A percentile compares a stretch with the other conserved stretches of the same genome.
These are phyloP conservation scores for Suillus alpinus DNA, from an alignment of 768 basidiomycete genomes.

Conservation along the genomic window DNA sequence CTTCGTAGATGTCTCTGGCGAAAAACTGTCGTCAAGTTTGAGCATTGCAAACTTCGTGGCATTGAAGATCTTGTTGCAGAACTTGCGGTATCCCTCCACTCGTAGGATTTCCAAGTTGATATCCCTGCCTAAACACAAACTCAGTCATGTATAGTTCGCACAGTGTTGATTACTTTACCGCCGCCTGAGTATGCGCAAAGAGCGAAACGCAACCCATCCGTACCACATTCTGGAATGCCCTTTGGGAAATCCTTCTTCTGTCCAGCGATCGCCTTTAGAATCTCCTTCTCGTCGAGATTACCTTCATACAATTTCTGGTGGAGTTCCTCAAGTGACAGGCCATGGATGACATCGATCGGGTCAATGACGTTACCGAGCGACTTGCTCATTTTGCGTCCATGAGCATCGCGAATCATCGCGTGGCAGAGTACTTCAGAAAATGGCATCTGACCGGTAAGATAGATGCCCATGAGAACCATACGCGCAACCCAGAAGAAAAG, in stretches of 20 bases:
- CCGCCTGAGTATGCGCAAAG: conserved; percentile 92
- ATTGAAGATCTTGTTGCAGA: conserved; percentile 99
- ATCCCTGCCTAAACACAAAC: conserved; percentile 67
- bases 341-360: conserved; percentile 92
- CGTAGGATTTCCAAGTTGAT: conserved; percentile 95
- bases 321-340: conserved; percentile 71
- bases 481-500: conserved; percentile 99
- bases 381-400: conserved; percentile 99
- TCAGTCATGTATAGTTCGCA: neutral
- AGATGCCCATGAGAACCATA: conserved; percentile 91
- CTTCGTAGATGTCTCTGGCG: conserved; percentile 67
- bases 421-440: conserved; percentile 97
- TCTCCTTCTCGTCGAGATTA: conserved; percentile 92
- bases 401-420: conserved; percentile 98
- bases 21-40: conserved; percentile 83
- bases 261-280: conserved; percentile 84
- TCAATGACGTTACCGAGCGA: conserved; percentile 97
- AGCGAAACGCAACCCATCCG: conserved; percentile 93
- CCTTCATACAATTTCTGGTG: conserved; percentile 87
- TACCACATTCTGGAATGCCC: conserved; percentile 98
- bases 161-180: conserved; percentile 42
- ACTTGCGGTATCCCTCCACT: conserved; percentile 98
- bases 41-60: conserved; percentile 99
- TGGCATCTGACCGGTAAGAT: conserved; percentile 87
- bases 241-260: conserved; percentile 99